phyloP scores from a whole-genome alignment of 148 eudicot species.

The Fagopyrum tataricum region DNA sequence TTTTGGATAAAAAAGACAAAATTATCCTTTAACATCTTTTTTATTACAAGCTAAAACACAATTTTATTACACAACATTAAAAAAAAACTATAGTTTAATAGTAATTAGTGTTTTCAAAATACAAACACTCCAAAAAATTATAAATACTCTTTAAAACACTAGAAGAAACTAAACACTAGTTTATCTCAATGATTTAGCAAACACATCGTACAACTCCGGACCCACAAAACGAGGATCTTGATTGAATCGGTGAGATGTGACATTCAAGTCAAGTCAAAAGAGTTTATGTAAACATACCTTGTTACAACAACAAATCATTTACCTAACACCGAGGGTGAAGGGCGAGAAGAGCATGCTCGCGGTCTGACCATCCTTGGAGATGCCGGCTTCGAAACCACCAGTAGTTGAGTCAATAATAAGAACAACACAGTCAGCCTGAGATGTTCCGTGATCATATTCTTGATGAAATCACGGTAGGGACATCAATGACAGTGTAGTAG shows the following conservation, averaged over 20 bases:
- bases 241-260: too few species aligned
- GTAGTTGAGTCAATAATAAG: conserved; percentile 54
- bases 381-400: conserved; percentile 58
- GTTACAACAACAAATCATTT: conserved; percentile 50
- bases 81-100: neutral
- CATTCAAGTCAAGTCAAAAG: too few species aligned
- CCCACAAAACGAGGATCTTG: too few species aligned
- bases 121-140: too few species aligned
- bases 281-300: too few species aligned
- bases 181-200: too few species aligned
- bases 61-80: neutral
- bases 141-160: too few species aligned
- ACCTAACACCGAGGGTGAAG: conserved; percentile 56
- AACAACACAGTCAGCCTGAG: conserved; percentile 53
- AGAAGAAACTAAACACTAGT: too few species aligned
- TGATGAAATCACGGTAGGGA: conserved; percentile 45
- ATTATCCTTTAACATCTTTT: too few species aligned
- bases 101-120: too few species aligned
- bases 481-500: conserved; percentile 46
- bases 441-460: conserved; percentile 56
- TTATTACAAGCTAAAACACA: neutral
- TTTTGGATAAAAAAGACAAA: too few species aligned
- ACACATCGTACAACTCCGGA: too few species aligned
- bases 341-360: conserved; percentile 55
- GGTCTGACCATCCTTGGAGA: conserved; percentile 55